A percentile compares a stretch with the other conserved stretches of the same genome.
Evolutionary conservation across 495 filamentous ascomycete genomes (phyloP).

Genomic region (Aspergillus coremiiformis): DNA sequence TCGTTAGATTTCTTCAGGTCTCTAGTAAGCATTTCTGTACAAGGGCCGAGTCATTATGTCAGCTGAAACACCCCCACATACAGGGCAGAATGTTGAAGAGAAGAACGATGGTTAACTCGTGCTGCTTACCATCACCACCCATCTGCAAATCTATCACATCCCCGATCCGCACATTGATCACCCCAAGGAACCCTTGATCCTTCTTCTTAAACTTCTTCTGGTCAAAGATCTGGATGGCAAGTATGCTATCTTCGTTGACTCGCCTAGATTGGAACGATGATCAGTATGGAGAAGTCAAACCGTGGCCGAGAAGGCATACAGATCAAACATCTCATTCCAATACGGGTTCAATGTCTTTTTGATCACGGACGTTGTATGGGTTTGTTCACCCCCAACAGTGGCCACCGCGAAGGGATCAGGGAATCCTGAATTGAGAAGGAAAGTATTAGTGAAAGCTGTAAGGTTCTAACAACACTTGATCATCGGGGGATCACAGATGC

Average conservation of each 20-base stretch:
- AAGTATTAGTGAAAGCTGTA: constrained; percentile 19
- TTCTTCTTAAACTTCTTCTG: constrained; percentile 99
- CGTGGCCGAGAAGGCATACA: constrained; percentile 49
- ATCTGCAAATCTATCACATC: constrained; percentile 83
- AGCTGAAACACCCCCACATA: constrained; percentile 1
- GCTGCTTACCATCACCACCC: constrained; percentile 77
- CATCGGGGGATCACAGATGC: not conserved
- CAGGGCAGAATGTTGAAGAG: not conserved
- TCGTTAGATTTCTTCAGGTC: constrained; percentile 98
- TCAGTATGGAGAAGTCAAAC: constrained; percentile 16
- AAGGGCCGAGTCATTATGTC: constrained; percentile 5
- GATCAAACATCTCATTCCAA: constrained; percentile 98
- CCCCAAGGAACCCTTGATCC: constrained; percentile 96
- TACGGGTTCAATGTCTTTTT: constrained; percentile 97
- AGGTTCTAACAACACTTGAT: not conserved
- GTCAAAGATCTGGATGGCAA: constrained; percentile 97
- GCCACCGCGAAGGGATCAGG: constrained; percentile 97
- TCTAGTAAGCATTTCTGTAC: constrained; percentile 87
- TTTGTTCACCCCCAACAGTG: constrained; percentile 94
- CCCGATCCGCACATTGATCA: constrained; percentile 93
- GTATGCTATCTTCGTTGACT: constrained; percentile 87
- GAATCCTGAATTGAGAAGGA: constrained; percentile 55
- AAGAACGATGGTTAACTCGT: constrained; percentile 1
- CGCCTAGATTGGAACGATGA: constrained; percentile 43
- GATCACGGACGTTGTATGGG: constrained; percentile 88